Evolutionary conservation across 2,329 filamentous ascomycete genomes (phyloP).

Genomic region (Emmonsiellopsis sp.): DNA sequence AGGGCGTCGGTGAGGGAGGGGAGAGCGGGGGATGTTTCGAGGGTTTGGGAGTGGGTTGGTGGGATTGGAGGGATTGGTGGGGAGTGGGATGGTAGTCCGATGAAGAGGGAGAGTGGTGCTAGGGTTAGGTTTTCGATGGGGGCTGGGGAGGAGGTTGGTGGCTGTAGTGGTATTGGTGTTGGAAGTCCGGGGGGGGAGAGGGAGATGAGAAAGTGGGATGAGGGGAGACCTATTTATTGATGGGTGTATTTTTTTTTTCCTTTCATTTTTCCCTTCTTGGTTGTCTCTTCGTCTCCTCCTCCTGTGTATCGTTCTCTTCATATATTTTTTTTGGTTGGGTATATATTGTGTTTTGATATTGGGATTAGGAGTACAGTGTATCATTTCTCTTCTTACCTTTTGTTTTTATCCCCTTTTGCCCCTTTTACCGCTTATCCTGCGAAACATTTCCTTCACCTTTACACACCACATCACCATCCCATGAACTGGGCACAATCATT

Average conservation of each 20-base stretch:
- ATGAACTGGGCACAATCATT: too few species aligned
- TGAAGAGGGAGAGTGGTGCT: slow-evolving; percentile 16
- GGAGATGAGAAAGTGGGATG: slow-evolving; percentile 37
- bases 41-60: slow-evolving; percentile 62
- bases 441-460: neutral
- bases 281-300: neutral
- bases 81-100: slow-evolving; percentile 15
- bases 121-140: slow-evolving; percentile 21
- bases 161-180: slow-evolving; percentile 13
- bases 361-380: neutral
- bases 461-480: too few species aligned
- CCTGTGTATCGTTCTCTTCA: neutral
- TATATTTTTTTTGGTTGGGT: neutral
- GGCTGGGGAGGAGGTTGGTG: slow-evolving; percentile 11
- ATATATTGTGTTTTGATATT: neutral
- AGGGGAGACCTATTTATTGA: slow-evolving; percentile 40
- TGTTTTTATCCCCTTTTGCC: neutral
- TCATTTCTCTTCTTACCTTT: neutral
- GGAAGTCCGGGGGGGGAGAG: slow-evolving; percentile 22
- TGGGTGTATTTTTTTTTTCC: neutral
- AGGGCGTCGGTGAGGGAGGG: slow-evolving; percentile 62
- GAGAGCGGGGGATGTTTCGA: slow-evolving; percentile 47
- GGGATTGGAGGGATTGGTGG: slow-evolving; percentile 43
- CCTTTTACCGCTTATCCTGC: neutral
- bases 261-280: neutral